A percentile compares a stretch with the other conserved stretches of the same genome.
Evolutionary conservation across 768 basidiomycete species (phyloP).

Genomic region (Kwoniella botswanensis): DNA sequence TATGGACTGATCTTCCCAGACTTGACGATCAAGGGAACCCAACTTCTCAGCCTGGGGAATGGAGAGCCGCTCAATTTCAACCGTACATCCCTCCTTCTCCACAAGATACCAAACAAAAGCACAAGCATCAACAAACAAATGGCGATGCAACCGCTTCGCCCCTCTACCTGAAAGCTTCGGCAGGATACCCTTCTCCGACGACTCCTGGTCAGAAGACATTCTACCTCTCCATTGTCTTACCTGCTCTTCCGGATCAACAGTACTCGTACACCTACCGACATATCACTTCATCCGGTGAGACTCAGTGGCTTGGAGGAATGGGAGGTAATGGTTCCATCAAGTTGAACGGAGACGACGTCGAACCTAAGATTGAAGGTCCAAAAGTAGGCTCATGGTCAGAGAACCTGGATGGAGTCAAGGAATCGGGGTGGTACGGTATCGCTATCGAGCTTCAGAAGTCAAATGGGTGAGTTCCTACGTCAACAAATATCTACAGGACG

Average conservation of each 20-base stretch:
- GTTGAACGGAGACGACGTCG: constrained; percentile 11
- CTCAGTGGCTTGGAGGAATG: constrained; percentile 44
- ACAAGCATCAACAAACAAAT: not conserved
- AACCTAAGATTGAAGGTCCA: constrained; percentile 1
- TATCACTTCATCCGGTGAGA: constrained; percentile 26
- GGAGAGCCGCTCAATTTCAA: constrained; percentile 32
- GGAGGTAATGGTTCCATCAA: constrained; percentile 42
- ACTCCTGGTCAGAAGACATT: not conserved
- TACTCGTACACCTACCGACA: constrained; percentile 47
- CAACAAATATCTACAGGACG: no score
- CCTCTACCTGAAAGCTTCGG: not conserved
- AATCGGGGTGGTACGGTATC: constrained; percentile 18
- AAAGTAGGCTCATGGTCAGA: constrained; percentile 24
- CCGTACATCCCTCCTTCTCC: not conserved
- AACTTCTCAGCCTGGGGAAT: constrained; percentile 21
- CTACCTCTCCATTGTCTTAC: constrained; percentile 1
- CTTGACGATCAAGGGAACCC: constrained; percentile 21
- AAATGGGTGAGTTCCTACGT: constrained; percentile 6
- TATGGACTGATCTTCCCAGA: constrained; percentile 42
- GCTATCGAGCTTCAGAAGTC: constrained; percentile 6
- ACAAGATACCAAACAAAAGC: not conserved
- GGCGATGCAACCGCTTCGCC: not conserved
- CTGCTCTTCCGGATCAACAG: not conserved
- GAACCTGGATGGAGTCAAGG: not conserved
- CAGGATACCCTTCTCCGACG: not conserved